Base-by-base conservation (phyloP, 2,329 filamentous ascomycete genomes). In the Bipolaris oryzae region DNA sequence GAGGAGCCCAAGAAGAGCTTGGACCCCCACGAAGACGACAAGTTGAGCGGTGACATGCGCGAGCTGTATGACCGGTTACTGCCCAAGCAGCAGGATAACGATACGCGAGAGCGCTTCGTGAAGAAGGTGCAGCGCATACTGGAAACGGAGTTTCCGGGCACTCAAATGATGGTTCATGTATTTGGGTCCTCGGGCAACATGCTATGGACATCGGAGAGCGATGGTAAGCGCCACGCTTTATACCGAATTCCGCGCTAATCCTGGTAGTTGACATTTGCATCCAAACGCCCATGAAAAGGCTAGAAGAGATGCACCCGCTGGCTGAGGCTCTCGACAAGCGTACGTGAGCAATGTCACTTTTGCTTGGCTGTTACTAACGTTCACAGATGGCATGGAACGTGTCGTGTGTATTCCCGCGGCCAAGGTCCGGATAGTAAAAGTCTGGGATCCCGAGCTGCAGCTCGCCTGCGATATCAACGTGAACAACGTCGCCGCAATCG, bases 111-210 rank as follows among this genome's bases (percentile, higher is more conserved):
- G 62, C 87, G 85, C 69, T 85, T 99, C 67, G 87, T 97, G n/a
- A 81, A 83, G 64, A 99, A 98, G 79, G 79, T 99, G 69, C 90
- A 96, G 77, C 88, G 85, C 64, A 86, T 98, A 38, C 87, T 99
- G 74, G 95, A 96, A 70, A 85, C 90, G 7, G 87, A 96, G 73
- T 99, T 94, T 91, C 95, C 95, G 1, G 92, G 90, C 1, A 89
- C 92, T 69, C 85, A 96, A 59, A 97, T 97, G 71, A 88, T 86
- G 64, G 95, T 97, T 34, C 89, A 95, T 74, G 87, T 98, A 15
- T 99, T 99, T 83, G 95, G 95, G n/a, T 98, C 95, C 5, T 98
- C 95, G 4, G 95, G 95, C 45, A 99, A 99, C 76, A 80, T 95
- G 75, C 81, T 99, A 54, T 97, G 92, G 77, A 96, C 94, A 33